Conservation (phyloP, 2,329 filamentous ascomycete genomes). For the Aureobasidium leucospermi region DNA sequence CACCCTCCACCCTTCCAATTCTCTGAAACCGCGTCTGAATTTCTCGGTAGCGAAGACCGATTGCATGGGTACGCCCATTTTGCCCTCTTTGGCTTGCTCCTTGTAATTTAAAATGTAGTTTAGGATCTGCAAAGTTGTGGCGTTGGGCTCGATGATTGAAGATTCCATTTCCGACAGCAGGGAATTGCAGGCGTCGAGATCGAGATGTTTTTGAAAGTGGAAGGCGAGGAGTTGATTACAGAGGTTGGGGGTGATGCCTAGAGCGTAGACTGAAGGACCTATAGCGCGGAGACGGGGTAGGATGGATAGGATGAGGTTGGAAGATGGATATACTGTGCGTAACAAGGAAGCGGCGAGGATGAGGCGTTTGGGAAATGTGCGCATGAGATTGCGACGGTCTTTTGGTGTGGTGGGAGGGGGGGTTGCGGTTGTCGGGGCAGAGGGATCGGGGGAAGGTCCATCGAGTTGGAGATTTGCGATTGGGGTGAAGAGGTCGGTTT, state of each 20-base stretch:
- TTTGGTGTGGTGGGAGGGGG: neutral
- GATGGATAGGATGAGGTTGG: conserved; percentile 52
- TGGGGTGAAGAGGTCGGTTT: conserved; percentile 54
- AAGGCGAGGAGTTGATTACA: conserved; percentile 61
- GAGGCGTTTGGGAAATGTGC: conserved; percentile 58
- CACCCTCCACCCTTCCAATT: conserved; percentile 18
- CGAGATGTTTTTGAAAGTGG: conserved; percentile 54
- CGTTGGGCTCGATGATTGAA: conserved; percentile 28
- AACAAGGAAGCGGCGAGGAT: conserved; percentile 51
- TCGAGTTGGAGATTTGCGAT: conserved; percentile 16
- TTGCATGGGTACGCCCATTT: conserved; percentile 16
- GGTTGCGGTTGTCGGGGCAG: neutral
- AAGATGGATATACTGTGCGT: conserved; percentile 53
- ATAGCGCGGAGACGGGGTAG: conserved; percentile 61
- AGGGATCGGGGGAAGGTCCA: neutral
- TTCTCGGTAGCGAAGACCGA: conserved; percentile 31
- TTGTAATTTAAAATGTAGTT: conserved; percentile 27
- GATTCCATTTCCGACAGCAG: conserved; percentile 39
- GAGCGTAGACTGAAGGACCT: conserved; percentile 61
- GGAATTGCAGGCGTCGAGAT: conserved; percentile 48
- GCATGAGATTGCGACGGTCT: conserved; percentile 43
- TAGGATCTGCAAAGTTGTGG: conserved; percentile 36
- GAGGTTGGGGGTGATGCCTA: conserved; percentile 62
- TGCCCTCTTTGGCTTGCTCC: conserved; percentile 20
- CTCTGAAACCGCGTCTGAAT: conserved; percentile 25